Base-by-base conservation (phyloP, 192 early-diverging fungal genomes). In the Podila epicladia region DNA sequence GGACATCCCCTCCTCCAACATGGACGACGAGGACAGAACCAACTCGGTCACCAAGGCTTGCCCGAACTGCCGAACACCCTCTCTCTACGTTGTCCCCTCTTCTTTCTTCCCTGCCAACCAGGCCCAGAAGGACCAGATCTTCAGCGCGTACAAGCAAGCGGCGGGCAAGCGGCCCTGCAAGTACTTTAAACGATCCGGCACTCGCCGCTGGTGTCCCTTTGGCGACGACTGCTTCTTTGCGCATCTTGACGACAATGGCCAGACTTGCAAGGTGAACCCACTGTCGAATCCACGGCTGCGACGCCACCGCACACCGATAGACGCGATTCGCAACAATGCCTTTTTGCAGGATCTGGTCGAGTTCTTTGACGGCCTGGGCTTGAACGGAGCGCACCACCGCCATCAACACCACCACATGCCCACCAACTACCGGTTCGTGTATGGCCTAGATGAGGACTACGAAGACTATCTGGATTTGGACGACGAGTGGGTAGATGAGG, bases 161-260 rank as follows among this genome's bases (percentile, higher is more conserved):
- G n/a, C 51, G 1, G 32, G 37, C 9, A 26, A 48, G 33, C 35
- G 49, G 6, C 51, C 62, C 15, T 72, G 70, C 33, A 63, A 57
- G 8, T 72, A 72, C 62, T 73, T 66, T 22, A 62, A 62, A 38
- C 58, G 61, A 7, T 80, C 77, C 3, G 77, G 71, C 31, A 69
- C 67, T 9, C 77, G 66, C 29, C 77, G 63, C 48, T 80, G 77
- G 77, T 80, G 77, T 49, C 77, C 71, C 45, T 80, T 80, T 61
- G 77, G 71, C 2, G 66, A 80, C 28, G 65, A 62, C 15, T 80
- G 77, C 62, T 72, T 72, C 19, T 80, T 80, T 67, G 77, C 77
- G 2, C 77, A 80, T 62, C 67, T 73, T 2, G 67, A 73, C 53
- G 66, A 50, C 22, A 66, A 62, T 17, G 77, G 77, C 1, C 53